Base-by-base conservation (phyloP, 2,329 filamentous ascomycete genomes). In the Monilinia fructigena region DNA sequence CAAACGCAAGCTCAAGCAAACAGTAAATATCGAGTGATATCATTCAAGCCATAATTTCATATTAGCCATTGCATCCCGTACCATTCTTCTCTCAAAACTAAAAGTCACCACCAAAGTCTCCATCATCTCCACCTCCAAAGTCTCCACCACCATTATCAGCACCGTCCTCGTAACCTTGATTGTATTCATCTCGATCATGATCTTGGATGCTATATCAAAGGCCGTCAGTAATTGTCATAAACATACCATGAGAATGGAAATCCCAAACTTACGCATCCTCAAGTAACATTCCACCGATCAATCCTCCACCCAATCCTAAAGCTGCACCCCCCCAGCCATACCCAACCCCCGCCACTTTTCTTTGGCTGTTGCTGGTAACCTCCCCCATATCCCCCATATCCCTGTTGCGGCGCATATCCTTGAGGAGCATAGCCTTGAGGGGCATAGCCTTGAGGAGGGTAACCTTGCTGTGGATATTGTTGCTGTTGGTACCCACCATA, bases 261-360 rank as follows among this genome's bases (percentile, higher is more conserved):
- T 5, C 23, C 20, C 26, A 40, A 62, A 50, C 65, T 55, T 66
- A 66, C 65, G 88, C 88, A 74, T 89, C 82, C 2, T 83, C 88
- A 42, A 96, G 78, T 73, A 96, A 69, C 69, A 86, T 85, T 65
- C 93, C 93, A 72, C 92, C 93, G 1, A 97, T 73, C 75, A 97
- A 75, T 77, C 93, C 93, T 70, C 89, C 93, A 71, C 92, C 93
- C 4, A 91, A 77, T 79, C 93, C 93, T 54, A 96, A 80, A 28
- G 91, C 91, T 11, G 89, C 86, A 62, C 88, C 92, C 88, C 92
- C 58, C 91, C 92, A 1, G 83, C 86, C 68, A 85, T 82, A n/a
- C 91, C 91, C 79, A 94, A 81, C 2, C 83, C 1, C 63, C 63
- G 5, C 80, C 79, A 31, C 78, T 79, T 72, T 81, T 82, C 68